Evolutionary conservation across 257 asterid species (phyloP), one percentile per base, ranked within the genome.

Genomic region (Jasminum sambac): DNA sequence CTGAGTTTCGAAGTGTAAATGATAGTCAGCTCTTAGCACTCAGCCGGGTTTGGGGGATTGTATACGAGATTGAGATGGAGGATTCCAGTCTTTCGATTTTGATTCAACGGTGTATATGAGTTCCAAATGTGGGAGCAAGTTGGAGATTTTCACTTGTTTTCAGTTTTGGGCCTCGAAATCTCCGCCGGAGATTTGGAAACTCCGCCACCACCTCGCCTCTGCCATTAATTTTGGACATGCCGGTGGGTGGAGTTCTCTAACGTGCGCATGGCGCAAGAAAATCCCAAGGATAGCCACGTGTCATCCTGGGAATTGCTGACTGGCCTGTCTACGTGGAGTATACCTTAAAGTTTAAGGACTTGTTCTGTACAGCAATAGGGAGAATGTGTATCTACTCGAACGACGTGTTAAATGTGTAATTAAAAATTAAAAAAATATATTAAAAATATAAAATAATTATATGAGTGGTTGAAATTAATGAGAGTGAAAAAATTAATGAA

Each of bases 41-140:
- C n/a, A n/a, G n/a, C n/a, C 50, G 41, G 72, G 44, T 13, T 11
- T 2, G 64, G 40, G 38, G 24, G 21, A 2, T 11, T 36, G 13
- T 57, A 9, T 12, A 9, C 25, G 36, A 16, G 50, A 55, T 4
- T 23, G 9, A 17, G 38, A 8, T 67, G 17, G 41, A 8, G 37
- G 37, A 72, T 61, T 11, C 41, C 12, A 44, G 12, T 42, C 44
- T 73, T 72, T 44, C 10, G 66, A 12, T 23, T 30, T 23, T 24
- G 64, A 72, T 64, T 26, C 2, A 4, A 75, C 37, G 77, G 77
- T 44, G 1, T 30, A 11, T 30, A 72, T 36, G 68, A 44, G 19
- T 30, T 60, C 26, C 66, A 81, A 80, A 80, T 69, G 63, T 43
- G n/a, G 50, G 36, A 57, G 39, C 37, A 50, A 24, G 59, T 50